Evolutionary conservation across 78 protist genomes (phyloP), one percentile per base, ranked within the genome.

Genomic region (Tieghemostelium lacteum): DNA sequence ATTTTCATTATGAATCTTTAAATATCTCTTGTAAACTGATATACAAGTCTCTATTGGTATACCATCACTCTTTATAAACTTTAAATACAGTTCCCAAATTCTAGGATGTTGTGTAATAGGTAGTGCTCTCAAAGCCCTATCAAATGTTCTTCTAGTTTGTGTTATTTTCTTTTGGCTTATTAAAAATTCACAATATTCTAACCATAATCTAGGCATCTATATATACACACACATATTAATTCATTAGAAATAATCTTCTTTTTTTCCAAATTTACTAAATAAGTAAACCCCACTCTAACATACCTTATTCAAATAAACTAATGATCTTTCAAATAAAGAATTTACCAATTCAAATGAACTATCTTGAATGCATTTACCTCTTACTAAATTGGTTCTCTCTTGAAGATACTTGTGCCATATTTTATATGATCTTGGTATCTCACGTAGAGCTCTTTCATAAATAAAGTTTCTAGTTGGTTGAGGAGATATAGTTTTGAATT

Each of bases 141-240:
- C 99, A 63, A 95, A 94, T 34, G 94, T 64, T 63, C 57, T 94
- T n/a, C 99, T 80, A 5, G 99, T 94, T 24, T 50, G 6, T 36
- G 99, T 97, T 61, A 98, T 34, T 40, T 29, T 33, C 64, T 74
- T 54, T 64, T 97, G 99, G 17, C 17, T 6, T 57, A 76, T 24
- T 39, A 99, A 92, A 49, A 98, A 80, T 36, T 54, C 39, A 49
- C 73, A 42, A 83, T 98, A 98, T 33, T 98, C 99, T 17, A 96
- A 10, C 99, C 99, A 99, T 19, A 99, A 92, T 45, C 99, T 95
- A 7, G 99, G 99, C 99, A 99, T 99, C 98, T 98, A 39, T 31
- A 57, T 1, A 4, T 7, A 76, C 4, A 49, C 17, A 19, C 7
- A 62, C 34, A 26, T 22, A 26, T 19, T 89, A 24, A 45, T 6